Percentiles rank a stretch among this genome's conserved stretches.
Conservation (phyloP, 306 rosid species). For the Dalbergia cochinchinensis region DNA sequence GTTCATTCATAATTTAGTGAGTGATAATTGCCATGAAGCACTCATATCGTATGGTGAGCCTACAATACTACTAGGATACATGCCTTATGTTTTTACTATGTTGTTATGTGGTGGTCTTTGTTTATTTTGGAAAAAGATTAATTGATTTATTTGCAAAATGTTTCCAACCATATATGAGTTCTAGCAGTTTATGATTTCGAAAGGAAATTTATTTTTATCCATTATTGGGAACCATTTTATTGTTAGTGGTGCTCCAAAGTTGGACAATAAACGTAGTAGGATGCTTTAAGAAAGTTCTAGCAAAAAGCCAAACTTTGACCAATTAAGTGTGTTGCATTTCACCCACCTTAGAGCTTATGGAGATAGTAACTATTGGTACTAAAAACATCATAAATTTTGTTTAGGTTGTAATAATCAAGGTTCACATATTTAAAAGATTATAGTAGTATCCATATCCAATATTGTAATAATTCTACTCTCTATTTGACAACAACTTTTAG, state of each 20-base stretch:
- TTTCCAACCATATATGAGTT: neutral
- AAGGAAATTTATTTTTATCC: neutral
- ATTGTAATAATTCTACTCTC: neutral
- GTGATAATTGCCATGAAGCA: neutral
- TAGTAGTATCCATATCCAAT: neutral
- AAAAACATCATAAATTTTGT: neutral
- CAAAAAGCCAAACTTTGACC: neutral
- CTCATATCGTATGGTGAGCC: neutral
- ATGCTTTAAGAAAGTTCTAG: neutral
- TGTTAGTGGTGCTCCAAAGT: neutral
- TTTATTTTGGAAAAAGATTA: no score
- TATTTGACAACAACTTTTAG: neutral
- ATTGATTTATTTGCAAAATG: no score
- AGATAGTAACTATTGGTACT: neutral
- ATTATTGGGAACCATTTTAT: slow-evolving; percentile 16
- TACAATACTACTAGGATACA: neutral
- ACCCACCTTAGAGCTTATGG: neutral
- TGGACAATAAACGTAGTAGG: neutral
- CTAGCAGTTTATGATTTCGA: neutral
- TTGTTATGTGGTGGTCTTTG: no score
- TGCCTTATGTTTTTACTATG: no score
- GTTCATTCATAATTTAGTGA: neutral
- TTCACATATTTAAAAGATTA: neutral
- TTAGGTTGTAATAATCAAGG: neutral
- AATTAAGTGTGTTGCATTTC: neutral